Conservation (phyloP, 2,329 filamentous ascomycete species). For the Colletotrichum brevisporum region DNA sequence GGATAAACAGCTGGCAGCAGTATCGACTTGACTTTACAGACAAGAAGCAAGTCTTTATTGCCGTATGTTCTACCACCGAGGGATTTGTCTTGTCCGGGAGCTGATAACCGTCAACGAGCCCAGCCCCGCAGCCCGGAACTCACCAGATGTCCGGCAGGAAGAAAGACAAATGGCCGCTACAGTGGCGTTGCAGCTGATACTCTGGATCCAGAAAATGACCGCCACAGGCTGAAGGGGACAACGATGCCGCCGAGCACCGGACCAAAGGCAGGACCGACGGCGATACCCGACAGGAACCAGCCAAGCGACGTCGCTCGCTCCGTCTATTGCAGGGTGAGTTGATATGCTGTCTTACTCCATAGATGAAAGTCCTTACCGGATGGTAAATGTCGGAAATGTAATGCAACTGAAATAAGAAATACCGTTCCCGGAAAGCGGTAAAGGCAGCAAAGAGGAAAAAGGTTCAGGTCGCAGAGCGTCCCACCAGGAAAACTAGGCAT, state of each 20-base stretch:
- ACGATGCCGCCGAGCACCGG: conserved; percentile 82
- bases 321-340: conserved; percentile 50
- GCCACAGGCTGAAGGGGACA: conserved; percentile 81
- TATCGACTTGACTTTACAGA: conserved; percentile 47
- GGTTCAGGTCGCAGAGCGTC: too few species aligned
- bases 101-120: too few species aligned
- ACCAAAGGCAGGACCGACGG: conserved; percentile 80
- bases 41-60: conserved; percentile 79
- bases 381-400: conserved; percentile 61
- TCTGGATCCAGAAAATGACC: conserved; percentile 87
- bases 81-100: too few species aligned
- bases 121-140: too few species aligned
- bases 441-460: conserved; percentile 81
- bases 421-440: conserved; percentile 81
- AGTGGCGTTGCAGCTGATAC: too few species aligned
- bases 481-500: too few species aligned
- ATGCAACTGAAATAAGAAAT: conserved; percentile 79
- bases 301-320: conserved; percentile 80
- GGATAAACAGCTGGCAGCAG: too few species aligned
- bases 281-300: conserved; percentile 79
- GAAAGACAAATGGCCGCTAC: too few species aligned
- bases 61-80: too few species aligned
- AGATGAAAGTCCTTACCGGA: conserved; percentile 51
- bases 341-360: conserved; percentile 38
- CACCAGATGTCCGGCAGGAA: too few species aligned